phyloP scores from a whole-genome alignment of 345 rosid species.

The Noccaea caerulescens region DNA sequence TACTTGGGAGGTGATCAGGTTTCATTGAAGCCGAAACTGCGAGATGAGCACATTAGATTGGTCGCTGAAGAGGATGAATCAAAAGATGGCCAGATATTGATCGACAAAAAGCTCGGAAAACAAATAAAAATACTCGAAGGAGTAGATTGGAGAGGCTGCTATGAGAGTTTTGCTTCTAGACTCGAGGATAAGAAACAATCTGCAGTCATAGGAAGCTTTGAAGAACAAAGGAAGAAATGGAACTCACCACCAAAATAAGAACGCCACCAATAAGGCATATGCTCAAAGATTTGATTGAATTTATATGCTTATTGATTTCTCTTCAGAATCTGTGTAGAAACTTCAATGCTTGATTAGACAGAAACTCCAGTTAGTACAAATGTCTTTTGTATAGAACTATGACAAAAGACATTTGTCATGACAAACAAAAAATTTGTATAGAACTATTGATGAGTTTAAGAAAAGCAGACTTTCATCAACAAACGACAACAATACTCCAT shows the following conservation, averaged over 20 bases:
- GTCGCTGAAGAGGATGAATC: slow-evolving; percentile 63
- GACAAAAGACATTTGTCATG: background rate
- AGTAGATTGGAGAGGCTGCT: slow-evolving; percentile 50
- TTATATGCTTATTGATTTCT: slow-evolving; percentile 9
- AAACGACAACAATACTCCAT: background rate
- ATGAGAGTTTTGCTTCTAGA: slow-evolving; percentile 52
- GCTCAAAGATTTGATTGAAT: slow-evolving; percentile 7
- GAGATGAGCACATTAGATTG: slow-evolving; percentile 53
- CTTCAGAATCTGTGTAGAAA: slow-evolving; percentile 12
- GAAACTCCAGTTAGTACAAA: slow-evolving; percentile 11
- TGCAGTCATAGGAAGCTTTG: slow-evolving; percentile 73
- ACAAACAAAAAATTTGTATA: background rate
- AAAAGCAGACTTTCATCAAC: background rate
- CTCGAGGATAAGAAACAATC: slow-evolving; percentile 60
- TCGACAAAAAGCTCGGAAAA: slow-evolving; percentile 54
- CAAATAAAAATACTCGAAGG: slow-evolving; percentile 51
- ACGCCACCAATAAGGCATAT: background rate
- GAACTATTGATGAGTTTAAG: background rate
- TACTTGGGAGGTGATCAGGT: slow-evolving; percentile 50
- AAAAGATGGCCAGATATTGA: slow-evolving; percentile 56
- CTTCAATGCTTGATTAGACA: slow-evolving; percentile 8
- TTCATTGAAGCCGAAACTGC: slow-evolving; percentile 49
- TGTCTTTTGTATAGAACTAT: background rate
- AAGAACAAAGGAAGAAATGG: slow-evolving; percentile 70
- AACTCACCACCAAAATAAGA: slow-evolving; percentile 33